phyloP scores from a whole-genome alignment of 2,329 filamentous ascomycete genomes.

The Spiromastix sp. region DNA sequence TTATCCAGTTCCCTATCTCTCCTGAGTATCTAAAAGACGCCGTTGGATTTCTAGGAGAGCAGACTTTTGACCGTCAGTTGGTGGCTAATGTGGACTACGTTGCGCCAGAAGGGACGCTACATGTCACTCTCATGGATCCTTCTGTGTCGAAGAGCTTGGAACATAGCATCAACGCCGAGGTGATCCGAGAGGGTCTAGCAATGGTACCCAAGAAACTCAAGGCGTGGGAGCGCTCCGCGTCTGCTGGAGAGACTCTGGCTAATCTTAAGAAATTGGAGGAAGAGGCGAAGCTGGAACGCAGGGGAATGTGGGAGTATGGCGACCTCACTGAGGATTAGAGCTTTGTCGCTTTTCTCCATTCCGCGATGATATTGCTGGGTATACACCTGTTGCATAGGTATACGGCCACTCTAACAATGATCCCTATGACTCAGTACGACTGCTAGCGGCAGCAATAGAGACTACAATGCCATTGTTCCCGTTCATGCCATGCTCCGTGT shows the following conservation, averaged over 20 bases:
- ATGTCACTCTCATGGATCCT: conserved; percentile 81
- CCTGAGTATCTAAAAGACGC: conserved; percentile 77
- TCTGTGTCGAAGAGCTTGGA: conserved; percentile 51
- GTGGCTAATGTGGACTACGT: conserved; percentile 87
- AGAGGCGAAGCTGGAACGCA: conserved; percentile 66
- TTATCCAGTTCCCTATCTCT: conserved; percentile 75
- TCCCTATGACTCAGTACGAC: too few species aligned
- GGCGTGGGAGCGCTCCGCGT: conserved; percentile 76
- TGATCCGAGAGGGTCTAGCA: conserved; percentile 71
- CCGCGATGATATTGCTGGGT: too few species aligned
- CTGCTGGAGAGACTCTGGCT: conserved; percentile 61
- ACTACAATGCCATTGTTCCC: too few species aligned
- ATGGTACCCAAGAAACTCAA: conserved; percentile 90
- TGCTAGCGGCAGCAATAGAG: too few species aligned
- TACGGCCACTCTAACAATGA: too few species aligned
- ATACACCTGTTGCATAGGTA: too few species aligned
- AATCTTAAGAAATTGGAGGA: conserved; percentile 63
- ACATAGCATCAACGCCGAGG: conserved; percentile 81
- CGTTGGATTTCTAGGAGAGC: conserved; percentile 61
- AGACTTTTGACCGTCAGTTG: conserved; percentile 64
- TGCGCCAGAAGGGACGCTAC: conserved; percentile 68
- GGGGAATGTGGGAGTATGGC: conserved; percentile 97
- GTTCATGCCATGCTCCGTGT: too few species aligned
- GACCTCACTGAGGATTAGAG: conserved; percentile 79
- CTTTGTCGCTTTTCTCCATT: too few species aligned